A percentile compares a stretch with the other conserved stretches of the same genome.
These are phyloP conservation scores for Cucumis hystrix DNA, from an alignment of 306 rosid genomes.

Conservation along the genomic window DNA sequence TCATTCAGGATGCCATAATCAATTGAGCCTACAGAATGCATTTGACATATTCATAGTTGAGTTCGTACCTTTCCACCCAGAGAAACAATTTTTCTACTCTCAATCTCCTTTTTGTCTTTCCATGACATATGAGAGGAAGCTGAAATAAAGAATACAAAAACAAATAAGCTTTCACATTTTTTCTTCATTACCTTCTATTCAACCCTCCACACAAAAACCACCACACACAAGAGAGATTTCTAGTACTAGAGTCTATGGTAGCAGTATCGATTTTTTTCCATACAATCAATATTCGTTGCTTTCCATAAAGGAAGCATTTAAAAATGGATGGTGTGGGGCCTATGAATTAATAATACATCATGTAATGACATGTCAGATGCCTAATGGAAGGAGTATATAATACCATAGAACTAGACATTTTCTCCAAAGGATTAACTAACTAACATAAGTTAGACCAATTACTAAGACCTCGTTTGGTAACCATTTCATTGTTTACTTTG, in stretches of 20 bases:
- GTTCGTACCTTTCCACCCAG: constrained; percentile 84
- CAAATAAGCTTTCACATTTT: not conserved
- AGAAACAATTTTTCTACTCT: constrained; percentile 51
- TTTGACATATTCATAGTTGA: not conserved
- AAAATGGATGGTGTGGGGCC: not conserved
- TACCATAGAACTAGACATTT: not conserved
- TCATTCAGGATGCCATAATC: not conserved
- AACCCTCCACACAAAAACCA: not conserved
- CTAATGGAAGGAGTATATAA: no score
- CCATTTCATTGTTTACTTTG: no score
- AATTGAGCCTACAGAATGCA: constrained; percentile 4
- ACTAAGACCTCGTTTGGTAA: no score
- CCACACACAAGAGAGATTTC: not conserved
- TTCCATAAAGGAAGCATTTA: not conserved
- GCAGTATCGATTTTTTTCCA: not conserved
- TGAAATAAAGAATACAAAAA: constrained; percentile 6
- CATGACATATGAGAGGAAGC: constrained; percentile 70
- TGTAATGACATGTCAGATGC: not conserved
- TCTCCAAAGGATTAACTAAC: not conserved
- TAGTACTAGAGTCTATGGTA: not conserved
- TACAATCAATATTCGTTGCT: not conserved
- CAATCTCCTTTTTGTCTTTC: constrained; percentile 66
- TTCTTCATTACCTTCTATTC: not conserved
- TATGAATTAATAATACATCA: not conserved
- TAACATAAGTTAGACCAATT: not conserved